Evolutionary conservation across 23 red algal genomes (phyloP), one percentile per base, ranked within the genome.

Genomic region (Agarophyton chilense): DNA sequence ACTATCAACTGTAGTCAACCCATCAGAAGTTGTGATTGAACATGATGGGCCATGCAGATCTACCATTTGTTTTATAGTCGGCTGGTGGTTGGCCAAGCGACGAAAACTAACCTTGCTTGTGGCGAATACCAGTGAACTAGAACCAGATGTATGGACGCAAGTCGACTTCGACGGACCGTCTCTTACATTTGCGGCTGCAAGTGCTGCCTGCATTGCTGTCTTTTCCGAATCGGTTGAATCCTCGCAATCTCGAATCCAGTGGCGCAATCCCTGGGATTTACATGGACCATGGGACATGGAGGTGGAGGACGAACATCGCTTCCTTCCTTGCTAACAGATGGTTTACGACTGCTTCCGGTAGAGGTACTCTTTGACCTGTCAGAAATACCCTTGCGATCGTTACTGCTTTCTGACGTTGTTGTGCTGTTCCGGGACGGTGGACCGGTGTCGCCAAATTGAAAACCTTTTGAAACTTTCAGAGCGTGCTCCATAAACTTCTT

Each of bases 401-500:
- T 54, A 8, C 18, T 8, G 13, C 25, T 22, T 52, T n/a, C 25
- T 28, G 33, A n/a, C 13, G 11, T 31, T 74, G 13, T 8, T 10
- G n/a, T n/a, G n/a, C n/a, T n/a, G n/a, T n/a, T n/a, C n/a, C n/a
- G 9, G 35, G 35, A 9, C 14, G 67, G 67, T 29, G 78, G 78
- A 0, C 79, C 79, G 13, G n/a, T 83, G 29, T 68, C 60, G 2
- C 66, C 58, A 16, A 83, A 21, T 0, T 83, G 53, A 56, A 83
- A 83, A 5, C 56, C 79, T 43, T 83, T 57, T 21, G 79, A 21
- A 18, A 83, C 53, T 28, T 21, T 2, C 0, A 83, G 42, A 31
- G 79, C 79, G 1, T 83, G 79, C 22, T 60, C 4, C 53, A 68
- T 83, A 50, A 83, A 83, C 0, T 33, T 50, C 40, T 83, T 83